Evolutionary conservation across 495 filamentous ascomycete genomes (phyloP).

Genomic region (Xylaria grammica): DNA sequence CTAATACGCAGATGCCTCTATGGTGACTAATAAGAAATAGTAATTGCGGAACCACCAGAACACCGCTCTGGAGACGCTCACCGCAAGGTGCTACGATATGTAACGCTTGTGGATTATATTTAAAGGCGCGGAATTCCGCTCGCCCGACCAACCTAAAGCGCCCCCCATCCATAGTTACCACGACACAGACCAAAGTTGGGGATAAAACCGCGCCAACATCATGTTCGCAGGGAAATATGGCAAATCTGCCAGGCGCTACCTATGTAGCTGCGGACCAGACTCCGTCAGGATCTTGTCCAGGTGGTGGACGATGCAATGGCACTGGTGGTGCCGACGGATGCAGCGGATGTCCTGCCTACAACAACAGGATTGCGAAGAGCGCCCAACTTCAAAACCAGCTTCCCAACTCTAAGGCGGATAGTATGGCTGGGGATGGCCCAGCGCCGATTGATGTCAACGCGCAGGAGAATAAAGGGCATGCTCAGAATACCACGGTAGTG

Average conservation of each 20-base stretch:
- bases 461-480: slow-evolving; percentile 41
- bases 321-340: slow-evolving; percentile 96
- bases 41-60: slow-evolving; percentile 93
- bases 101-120: slow-evolving; percentile 95
- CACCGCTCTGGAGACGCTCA: slow-evolving; percentile 92
- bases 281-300: slow-evolving; percentile 85
- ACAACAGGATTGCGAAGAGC: slow-evolving; percentile 92
- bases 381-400: slow-evolving; percentile 63
- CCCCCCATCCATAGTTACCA: slow-evolving; percentile 52
- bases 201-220: slow-evolving; percentile 42
- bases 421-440: slow-evolving; percentile 40
- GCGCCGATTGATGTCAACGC: slow-evolving; percentile 54
- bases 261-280: slow-evolving; percentile 78
- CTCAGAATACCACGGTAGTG: slow-evolving; percentile 71
- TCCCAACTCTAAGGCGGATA: slow-evolving; percentile 34
- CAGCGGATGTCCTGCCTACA: slow-evolving; percentile 94
- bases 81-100: slow-evolving; percentile 94
- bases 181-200: slow-evolving; percentile 42
- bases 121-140: slow-evolving; percentile 88
- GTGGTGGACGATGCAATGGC: slow-evolving; percentile 94
- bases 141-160: slow-evolving; percentile 89
- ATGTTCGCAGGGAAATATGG: slow-evolving; percentile 35
- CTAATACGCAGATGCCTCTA: not conserved
- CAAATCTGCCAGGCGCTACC: slow-evolving; percentile 64
- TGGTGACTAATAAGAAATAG: slow-evolving; percentile 52